Percentiles rank a stretch among this genome's conserved stretches.
Evolutionary conservation across 2,329 filamentous ascomycete species (phyloP).

Genomic region (Fusarium pseudonygamai): DNA sequence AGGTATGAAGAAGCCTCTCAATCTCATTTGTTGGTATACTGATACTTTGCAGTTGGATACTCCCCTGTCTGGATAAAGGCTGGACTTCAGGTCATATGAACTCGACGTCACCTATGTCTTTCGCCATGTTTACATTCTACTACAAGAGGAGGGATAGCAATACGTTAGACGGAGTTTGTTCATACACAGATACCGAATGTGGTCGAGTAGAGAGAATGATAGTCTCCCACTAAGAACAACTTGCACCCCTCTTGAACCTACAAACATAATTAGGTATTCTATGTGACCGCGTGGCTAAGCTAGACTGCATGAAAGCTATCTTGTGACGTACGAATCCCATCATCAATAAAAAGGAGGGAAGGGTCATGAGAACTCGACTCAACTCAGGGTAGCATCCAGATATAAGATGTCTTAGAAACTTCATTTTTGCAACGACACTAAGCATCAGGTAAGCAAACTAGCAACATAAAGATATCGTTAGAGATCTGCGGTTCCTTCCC

Average conservation of each 20-base stretch:
- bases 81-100: not conserved
- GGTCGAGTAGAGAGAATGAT: conserved; percentile 8
- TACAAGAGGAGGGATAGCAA: not conserved
- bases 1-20: not conserved
- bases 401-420: conserved; percentile 17
- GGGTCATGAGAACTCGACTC: conserved; percentile 6
- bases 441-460: not conserved
- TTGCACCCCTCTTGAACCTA: not conserved
- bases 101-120: not conserved
- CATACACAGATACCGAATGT: not conserved
- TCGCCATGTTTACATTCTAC: not conserved
- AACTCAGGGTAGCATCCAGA: conserved; percentile 11
- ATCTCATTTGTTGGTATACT: not conserved
- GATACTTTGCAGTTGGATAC: conserved; percentile 15
- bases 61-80: not conserved
- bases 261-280: not conserved
- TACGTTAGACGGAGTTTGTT: not conserved
- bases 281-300: not conserved
- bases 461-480: not conserved
- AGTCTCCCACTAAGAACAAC: not conserved
- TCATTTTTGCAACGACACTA: not conserved
- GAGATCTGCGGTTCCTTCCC: not conserved
- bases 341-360: not conserved
- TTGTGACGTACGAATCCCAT: conserved; percentile 7
- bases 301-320: not conserved